Percentiles rank a stretch among this genome's conserved stretches.
phyloP scores from a whole-genome alignment of 352 stramenopile species.

The Paralagenidium karlingii region DNA sequence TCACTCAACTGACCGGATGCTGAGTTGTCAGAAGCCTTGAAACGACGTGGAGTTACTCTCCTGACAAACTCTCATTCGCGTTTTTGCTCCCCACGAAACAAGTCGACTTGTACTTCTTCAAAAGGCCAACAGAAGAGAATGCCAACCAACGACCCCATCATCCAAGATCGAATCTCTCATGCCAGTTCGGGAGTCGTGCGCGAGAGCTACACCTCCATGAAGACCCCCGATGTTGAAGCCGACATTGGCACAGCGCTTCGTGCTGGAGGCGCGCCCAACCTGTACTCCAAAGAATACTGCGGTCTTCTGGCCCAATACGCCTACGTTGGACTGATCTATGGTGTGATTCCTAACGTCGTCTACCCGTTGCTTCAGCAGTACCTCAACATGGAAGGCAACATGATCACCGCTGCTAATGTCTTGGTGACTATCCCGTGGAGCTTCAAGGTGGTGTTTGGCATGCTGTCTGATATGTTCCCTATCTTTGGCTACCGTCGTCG shows the following conservation, averaged over 20 bases:
- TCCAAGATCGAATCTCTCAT: too few relatives aligned
- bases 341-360: constrained; percentile 12
- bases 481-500: constrained; percentile 35
- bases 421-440: constrained; percentile 46
- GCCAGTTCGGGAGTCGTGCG: too few relatives aligned
- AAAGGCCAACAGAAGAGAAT: too few relatives aligned
- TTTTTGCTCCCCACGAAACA: too few relatives aligned
- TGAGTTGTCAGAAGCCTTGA: too few relatives aligned
- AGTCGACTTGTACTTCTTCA: too few relatives aligned
- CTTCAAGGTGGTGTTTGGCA: constrained; percentile 55
- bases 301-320: constrained; percentile 16
- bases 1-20: too few relatives aligned
- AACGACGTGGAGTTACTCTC: too few relatives aligned
- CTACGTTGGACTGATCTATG: constrained; percentile 19
- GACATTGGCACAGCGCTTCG: constrained; percentile 41
- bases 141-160: too few relatives aligned
- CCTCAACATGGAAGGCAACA: constrained; percentile 14
- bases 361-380: constrained; percentile 38
- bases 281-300: constrained; percentile 25
- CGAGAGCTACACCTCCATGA: background rate
- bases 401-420: constrained; percentile 6
- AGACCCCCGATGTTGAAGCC: constrained; percentile 1
- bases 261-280: constrained; percentile 25
- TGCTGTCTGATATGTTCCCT: constrained; percentile 34
- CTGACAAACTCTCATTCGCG: too few relatives aligned